These are phyloP conservation scores for Phlebopus sp. DNA, from an alignment of 1,284 basidiomycete species.

Conservation along the genomic window DNA sequence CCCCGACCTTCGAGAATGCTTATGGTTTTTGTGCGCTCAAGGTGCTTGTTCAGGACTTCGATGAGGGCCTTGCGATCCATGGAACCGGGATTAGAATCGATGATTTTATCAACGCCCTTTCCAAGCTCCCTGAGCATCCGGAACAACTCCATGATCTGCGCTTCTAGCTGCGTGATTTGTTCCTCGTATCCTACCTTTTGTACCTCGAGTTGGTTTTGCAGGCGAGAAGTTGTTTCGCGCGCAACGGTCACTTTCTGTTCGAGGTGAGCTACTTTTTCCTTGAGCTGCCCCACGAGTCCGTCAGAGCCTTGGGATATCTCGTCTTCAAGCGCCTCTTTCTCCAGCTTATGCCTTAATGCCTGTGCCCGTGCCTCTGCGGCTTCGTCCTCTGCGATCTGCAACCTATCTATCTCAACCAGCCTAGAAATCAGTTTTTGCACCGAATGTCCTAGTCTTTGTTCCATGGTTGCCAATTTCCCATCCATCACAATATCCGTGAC, in stretches of 20 bases:
- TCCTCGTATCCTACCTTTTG: slow-evolving; percentile 86
- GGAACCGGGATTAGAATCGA: slow-evolving; percentile 55
- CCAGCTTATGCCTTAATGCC: slow-evolving; percentile 62
- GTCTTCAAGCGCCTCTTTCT: slow-evolving; percentile 75
- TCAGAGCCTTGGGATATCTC: slow-evolving; percentile 80
- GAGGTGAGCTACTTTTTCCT: slow-evolving; percentile 67
- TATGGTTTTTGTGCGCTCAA: slow-evolving; percentile 85
- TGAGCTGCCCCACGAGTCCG: slow-evolving; percentile 82
- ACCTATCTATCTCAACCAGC: slow-evolving; percentile 89
- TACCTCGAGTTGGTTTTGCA: slow-evolving; percentile 77
- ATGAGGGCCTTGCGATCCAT: slow-evolving; percentile 85
- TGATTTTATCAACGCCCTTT: slow-evolving; percentile 71
- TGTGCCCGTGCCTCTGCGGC: slow-evolving; percentile 66
- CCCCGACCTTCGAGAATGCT: slow-evolving; percentile 78
- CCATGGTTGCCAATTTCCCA: slow-evolving; percentile 83
- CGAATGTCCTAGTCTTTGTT: slow-evolving; percentile 84
- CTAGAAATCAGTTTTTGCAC: slow-evolving; percentile 88
- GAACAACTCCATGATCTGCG: slow-evolving; percentile 92
- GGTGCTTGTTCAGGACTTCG: slow-evolving; percentile 75
- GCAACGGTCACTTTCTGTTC: slow-evolving; percentile 82
- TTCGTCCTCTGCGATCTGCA: slow-evolving; percentile 79
- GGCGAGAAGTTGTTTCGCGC: slow-evolving; percentile 71
- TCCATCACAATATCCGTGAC: slow-evolving; percentile 93
- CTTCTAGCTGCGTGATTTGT: slow-evolving; percentile 83
- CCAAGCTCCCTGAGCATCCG: slow-evolving; percentile 86